A percentile compares a stretch with the other conserved stretches of the same genome.
phyloP scores from a whole-genome alignment of 495 filamentous ascomycete genomes.

The Penicillium soppii region DNA sequence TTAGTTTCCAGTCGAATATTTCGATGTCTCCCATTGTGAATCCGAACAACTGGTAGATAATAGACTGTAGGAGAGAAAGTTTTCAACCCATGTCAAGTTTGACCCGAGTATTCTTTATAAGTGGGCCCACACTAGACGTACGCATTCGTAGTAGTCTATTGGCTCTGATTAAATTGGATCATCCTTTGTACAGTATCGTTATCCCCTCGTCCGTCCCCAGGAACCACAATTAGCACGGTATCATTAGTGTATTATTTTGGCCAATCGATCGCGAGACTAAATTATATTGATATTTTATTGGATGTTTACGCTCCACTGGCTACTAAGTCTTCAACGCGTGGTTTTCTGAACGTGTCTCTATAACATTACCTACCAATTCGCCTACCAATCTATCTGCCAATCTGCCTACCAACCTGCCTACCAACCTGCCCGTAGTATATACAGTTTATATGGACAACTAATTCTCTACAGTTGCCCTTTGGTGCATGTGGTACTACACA shows the following conservation, averaged over 20 bases:
- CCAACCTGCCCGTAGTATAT: no score
- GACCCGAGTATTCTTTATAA: not conserved
- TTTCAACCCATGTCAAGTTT: not conserved
- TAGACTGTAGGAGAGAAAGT: not conserved
- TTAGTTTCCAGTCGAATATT: not conserved
- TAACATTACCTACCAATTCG: no score
- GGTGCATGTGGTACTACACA: no score
- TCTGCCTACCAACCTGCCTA: no score
- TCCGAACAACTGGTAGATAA: not conserved
- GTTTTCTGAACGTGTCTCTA: no score
- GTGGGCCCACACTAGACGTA: not conserved
- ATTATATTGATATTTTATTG: not conserved
- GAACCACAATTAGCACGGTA: slow-evolving; percentile 6
- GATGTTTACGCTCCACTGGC: slow-evolving; percentile 1
- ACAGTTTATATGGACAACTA: no score
- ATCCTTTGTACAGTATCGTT: not conserved
- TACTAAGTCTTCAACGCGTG: slow-evolving; percentile 5
- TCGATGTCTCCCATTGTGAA: not conserved
- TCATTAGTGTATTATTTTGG: slow-evolving; percentile 5
- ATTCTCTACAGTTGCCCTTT: no score
- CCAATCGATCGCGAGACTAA: slow-evolving; percentile 3
- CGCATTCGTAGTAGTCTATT: not conserved
- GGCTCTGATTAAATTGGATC: not conserved
- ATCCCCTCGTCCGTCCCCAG: slow-evolving; percentile 6
- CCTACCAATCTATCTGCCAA: no score